phyloP scores from a whole-genome alignment of 2,329 filamentous ascomycete genomes.

The Penicillium oxalicum region DNA sequence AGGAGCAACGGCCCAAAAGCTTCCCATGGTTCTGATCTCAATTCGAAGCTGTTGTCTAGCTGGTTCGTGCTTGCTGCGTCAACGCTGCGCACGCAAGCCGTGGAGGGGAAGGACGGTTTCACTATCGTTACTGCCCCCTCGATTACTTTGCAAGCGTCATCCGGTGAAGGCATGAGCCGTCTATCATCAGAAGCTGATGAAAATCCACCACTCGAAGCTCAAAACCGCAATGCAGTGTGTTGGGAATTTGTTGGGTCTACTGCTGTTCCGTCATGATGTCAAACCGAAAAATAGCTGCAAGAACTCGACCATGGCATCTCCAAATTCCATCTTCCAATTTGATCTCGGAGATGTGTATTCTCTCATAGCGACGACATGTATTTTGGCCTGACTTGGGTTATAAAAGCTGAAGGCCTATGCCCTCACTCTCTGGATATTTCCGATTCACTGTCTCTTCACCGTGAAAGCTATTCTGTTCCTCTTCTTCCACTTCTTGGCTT shows the following conservation, averaged over 20 bases:
- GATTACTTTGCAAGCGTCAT: constrained; percentile 11
- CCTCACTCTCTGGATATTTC: too few species aligned
- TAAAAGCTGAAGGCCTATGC: too few species aligned
- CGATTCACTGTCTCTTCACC: too few species aligned
- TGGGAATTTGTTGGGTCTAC: constrained; percentile 38
- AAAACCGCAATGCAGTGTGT: constrained; percentile 25
- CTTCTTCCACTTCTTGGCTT: too few species aligned
- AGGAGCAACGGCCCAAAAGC: constrained; percentile 13
- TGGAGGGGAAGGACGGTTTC: constrained; percentile 39
- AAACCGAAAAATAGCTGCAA: too few species aligned
- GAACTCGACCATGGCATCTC: too few species aligned
- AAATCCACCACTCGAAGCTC: neutral
- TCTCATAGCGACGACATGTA: too few species aligned
- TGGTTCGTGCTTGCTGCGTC: constrained; percentile 35
- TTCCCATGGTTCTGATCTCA: constrained; percentile 5
- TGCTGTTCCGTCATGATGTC: constrained; percentile 10
- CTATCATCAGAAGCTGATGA: neutral
- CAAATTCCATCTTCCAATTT: neutral
- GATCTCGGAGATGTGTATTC: too few species aligned
- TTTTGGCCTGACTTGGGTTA: neutral
- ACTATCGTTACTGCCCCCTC: constrained; percentile 20
- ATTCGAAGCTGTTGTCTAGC: constrained; percentile 2
- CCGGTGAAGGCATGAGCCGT: neutral
- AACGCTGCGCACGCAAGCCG: constrained; percentile 30
- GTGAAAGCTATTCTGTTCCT: too few species aligned